These are phyloP conservation scores for Vinca minor DNA, from an alignment of 257 asterid genomes.

Conservation along the genomic window DNA sequence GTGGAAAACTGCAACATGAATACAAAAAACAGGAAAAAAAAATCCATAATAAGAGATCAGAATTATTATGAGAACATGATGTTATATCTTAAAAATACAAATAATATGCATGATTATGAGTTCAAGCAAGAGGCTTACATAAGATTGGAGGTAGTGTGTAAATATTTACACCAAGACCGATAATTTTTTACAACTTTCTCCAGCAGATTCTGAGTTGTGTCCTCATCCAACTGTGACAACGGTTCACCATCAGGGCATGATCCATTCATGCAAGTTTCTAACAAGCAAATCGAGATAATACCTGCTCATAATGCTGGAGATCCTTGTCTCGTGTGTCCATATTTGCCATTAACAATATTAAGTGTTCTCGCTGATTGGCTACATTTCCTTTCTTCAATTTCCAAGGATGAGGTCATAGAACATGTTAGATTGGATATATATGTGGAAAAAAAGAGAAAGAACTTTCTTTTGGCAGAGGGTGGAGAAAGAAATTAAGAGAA, in stretches of 20 bases:
- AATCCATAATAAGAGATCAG: slow-evolving; percentile 11
- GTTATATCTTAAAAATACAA: neutral
- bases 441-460: neutral
- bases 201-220: slow-evolving; percentile 53
- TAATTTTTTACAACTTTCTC: slow-evolving; percentile 75
- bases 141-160: slow-evolving; percentile 53
- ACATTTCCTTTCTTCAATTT: slow-evolving; percentile 87
- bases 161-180: slow-evolving; percentile 77
- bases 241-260: slow-evolving; percentile 3
- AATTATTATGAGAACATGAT: neutral
- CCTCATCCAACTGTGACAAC: slow-evolving; percentile 55
- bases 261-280: slow-evolving; percentile 12
- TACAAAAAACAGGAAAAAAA: slow-evolving; percentile 3
- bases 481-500: neutral
- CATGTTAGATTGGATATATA: slow-evolving; percentile 17
- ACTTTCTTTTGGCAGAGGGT: neutral
- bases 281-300: slow-evolving; percentile 26
- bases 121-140: slow-evolving; percentile 48
- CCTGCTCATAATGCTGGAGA: slow-evolving; percentile 46
- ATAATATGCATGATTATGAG: neutral
- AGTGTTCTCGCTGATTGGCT: slow-evolving; percentile 96
- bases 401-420: slow-evolving; percentile 22
- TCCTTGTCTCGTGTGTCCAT: slow-evolving; percentile 70
- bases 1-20: slow-evolving; percentile 48
- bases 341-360: slow-evolving; percentile 88